phyloP scores from a whole-genome alignment of 495 filamentous ascomycete species.

The Friedmanniomyces endolithicus region DNA sequence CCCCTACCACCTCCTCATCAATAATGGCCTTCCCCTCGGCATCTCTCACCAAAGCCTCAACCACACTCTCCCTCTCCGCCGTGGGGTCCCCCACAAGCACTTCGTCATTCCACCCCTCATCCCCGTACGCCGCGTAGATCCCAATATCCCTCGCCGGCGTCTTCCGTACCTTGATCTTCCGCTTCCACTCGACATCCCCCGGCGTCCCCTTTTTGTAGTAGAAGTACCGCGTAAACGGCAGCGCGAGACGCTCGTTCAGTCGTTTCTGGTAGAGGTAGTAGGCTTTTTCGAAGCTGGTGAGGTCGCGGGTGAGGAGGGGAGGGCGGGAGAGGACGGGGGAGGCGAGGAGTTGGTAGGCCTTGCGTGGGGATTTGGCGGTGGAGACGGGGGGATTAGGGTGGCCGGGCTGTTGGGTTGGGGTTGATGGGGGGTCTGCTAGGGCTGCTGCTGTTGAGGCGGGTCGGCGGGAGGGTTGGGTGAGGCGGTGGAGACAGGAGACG shows the following conservation, averaged over 20 bases:
- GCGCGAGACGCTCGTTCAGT: slow-evolving; percentile 79
- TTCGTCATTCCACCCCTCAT: slow-evolving; percentile 85
- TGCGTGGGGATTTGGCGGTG: slow-evolving; percentile 10
- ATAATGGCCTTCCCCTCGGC: slow-evolving; percentile 47
- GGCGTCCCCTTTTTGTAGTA: slow-evolving; percentile 92
- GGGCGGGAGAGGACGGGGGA: slow-evolving; percentile 78
- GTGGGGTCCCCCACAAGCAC: slow-evolving; percentile 57
- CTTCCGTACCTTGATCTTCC: slow-evolving; percentile 62
- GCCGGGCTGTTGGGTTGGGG: not conserved
- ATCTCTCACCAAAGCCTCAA: slow-evolving; percentile 60
- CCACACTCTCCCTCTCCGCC: slow-evolving; percentile 45
- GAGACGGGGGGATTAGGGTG: slow-evolving; percentile 12
- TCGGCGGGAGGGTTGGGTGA: slow-evolving; percentile 19
- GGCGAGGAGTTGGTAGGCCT: slow-evolving; percentile 56
- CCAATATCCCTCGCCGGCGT: slow-evolving; percentile 75
- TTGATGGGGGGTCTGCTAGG: slow-evolving; percentile 7
- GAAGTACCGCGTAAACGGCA: slow-evolving; percentile 84
- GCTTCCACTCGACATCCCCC: slow-evolving; percentile 76
- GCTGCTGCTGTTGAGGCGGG: slow-evolving; percentile 22
- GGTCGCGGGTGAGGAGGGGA: slow-evolving; percentile 71
- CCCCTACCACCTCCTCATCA: slow-evolving; percentile 2
- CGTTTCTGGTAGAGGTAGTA: slow-evolving; percentile 95
- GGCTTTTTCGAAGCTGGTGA: slow-evolving; percentile 77
- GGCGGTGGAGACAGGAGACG: slow-evolving; percentile 22
- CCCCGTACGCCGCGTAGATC: slow-evolving; percentile 67